phyloP scores from a whole-genome alignment of 345 rosid species.

The Jatropha curcas region DNA sequence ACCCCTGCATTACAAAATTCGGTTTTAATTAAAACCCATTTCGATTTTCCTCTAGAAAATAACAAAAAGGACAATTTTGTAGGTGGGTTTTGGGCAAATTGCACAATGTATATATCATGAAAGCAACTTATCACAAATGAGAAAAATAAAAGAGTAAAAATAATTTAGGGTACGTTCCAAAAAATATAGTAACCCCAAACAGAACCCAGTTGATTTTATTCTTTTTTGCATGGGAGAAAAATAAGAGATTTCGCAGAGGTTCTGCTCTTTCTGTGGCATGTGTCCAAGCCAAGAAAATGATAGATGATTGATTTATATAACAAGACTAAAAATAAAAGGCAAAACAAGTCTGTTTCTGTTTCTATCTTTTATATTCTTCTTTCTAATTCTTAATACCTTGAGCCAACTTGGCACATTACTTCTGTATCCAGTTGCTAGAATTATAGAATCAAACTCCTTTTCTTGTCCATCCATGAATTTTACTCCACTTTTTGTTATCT shows the following conservation, averaged over 20 bases:
- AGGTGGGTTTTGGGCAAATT: slow-evolving; percentile 6
- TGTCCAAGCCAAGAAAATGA: slow-evolving; percentile 45
- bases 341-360: neutral
- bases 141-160: neutral
- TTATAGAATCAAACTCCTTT: slow-evolving; percentile 65
- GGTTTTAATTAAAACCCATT: neutral
- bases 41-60: neutral
- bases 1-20: slow-evolving; percentile 33
- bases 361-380: neutral
- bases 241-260: slow-evolving; percentile 36
- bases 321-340: slow-evolving; percentile 29
- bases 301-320: slow-evolving; percentile 39
- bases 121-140: slow-evolving; percentile 14
- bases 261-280: slow-evolving; percentile 29
- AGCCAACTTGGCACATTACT: slow-evolving; percentile 96
- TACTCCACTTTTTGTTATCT: slow-evolving; percentile 62
- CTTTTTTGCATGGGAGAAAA: slow-evolving; percentile 43
- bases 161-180: neutral
- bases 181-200: slow-evolving; percentile 23
- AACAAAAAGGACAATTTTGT: neutral
- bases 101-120: slow-evolving; percentile 18
- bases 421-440: slow-evolving; percentile 88
- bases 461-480: slow-evolving; percentile 85
- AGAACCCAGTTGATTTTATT: slow-evolving; percentile 31
- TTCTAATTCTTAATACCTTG: slow-evolving; percentile 68